Evolutionary conservation across 2,329 filamentous ascomycete species (phyloP).

Genomic region (Thelonectria blattea): DNA sequence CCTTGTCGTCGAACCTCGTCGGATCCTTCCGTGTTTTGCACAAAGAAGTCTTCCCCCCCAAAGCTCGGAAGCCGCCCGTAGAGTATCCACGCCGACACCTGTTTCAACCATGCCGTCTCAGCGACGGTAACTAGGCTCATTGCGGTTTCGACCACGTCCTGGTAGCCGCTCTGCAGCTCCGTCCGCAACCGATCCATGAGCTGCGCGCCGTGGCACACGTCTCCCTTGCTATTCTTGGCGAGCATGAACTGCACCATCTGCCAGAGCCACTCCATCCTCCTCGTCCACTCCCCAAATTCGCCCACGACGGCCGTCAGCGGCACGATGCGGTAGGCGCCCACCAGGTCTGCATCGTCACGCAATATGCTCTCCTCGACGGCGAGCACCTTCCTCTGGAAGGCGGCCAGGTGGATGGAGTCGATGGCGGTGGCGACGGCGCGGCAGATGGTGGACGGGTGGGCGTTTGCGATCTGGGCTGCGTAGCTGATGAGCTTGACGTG

Average conservation of each 20-base stretch:
- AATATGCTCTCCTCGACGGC: conserved; percentile 83
- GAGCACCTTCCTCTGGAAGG: conserved; percentile 83
- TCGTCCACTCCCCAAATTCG: conserved; percentile 87
- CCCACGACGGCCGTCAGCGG: conserved; percentile 83
- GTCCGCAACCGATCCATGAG: conserved; percentile 78
- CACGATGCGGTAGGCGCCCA: conserved; percentile 93
- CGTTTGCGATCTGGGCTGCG: conserved; percentile 69
- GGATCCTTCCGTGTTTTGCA: conserved; percentile 58
- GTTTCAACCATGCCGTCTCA: conserved; percentile 90
- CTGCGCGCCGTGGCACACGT: conserved; percentile 67
- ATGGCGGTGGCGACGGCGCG: conserved; percentile 85
- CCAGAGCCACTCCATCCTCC: conserved; percentile 87
- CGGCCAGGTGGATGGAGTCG: conserved; percentile 73
- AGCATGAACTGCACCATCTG: conserved; percentile 73
- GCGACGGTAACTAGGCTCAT: conserved; percentile 76
- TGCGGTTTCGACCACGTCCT: conserved; percentile 81
- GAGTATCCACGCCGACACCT: conserved; percentile 87
- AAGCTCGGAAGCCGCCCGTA: conserved; percentile 83
- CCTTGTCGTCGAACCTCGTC: conserved; percentile 45
- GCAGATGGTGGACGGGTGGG: conserved; percentile 82
- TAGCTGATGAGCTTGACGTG: conserved; percentile 75
- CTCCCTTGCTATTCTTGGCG: conserved; percentile 41
- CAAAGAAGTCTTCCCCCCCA: conserved; percentile 86
- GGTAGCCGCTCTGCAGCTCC: conserved; percentile 86
- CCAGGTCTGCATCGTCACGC: conserved; percentile 75